Base-by-base conservation (phyloP, 371 early-diverging fungal species). In the Mortierella sp. region DNA sequence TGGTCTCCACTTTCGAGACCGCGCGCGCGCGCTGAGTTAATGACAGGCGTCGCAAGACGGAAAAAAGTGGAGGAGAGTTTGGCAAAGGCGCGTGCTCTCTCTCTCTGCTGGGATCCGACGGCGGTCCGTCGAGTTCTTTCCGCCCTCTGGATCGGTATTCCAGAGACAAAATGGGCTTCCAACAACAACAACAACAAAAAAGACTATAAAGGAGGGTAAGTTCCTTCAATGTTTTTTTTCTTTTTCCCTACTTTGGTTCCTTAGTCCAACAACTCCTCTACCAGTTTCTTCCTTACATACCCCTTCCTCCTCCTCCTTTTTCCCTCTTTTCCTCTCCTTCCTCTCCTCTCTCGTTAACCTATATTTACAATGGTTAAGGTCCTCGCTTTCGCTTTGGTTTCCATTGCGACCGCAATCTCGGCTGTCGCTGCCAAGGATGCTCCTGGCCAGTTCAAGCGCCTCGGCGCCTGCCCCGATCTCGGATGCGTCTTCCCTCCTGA, bases 401-500 rank as follows among this genome's bases (percentile, higher is more conserved):
- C 73, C 60, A 68, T 73, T 4, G 60, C 60, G 16, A 60, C 47
- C 28, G 79, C 79, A 69, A 53, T 72, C 63, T 72, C 72, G 65
- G 68, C 64, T 25, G 79, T 72, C 30, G 51, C 74, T 37, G 60
- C 64, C 12, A 83, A 83, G 67, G 87, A 87, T 66, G 81, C 76
- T 21, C 77, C 77, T 67, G 87, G 87, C 64, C 87, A 87, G 76
- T 87, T 85, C 62, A 85, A 85, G 75, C 84, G 87, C 70, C 74
- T 86, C 37, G 85, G 85, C 69, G 87, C 87, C 14, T 87, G 87
- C 81, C 87, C 87, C 60, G 72, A 75, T 23, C 85, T 85, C 59
- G 85, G 84, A 46, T 87, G 87, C 68, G 84, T 87, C 51, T 83
- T 85, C 68, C 87, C 87, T 63, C 87, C 88, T 65, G 85, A 85